Evolutionary conservation across 768 basidiomycete species (phyloP), one percentile per base, ranked within the genome.

Genomic region (Suillus cothurnatus): DNA sequence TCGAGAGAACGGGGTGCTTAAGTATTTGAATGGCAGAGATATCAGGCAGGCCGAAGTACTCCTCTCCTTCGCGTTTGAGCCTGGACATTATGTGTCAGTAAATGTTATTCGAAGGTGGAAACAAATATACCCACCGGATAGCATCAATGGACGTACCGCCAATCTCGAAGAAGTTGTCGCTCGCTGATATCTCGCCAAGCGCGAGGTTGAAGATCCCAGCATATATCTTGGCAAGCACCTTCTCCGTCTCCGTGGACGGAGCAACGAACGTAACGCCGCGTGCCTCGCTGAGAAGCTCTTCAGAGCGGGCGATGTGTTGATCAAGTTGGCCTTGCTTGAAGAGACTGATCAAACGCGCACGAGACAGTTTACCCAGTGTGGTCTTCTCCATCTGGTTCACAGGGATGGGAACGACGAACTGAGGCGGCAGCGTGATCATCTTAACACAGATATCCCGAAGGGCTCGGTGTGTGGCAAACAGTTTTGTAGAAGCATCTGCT

Each of bases 281-380:
- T 23, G 74, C 70, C 8, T 65, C 38, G 59, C 63, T 70, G 36
- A 72, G 15, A 52, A 75, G 61, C 49, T 72, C 70, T 50, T 75
- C 72, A 21, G 78, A 69, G 17, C 70, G 73, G 8, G 66, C 66
- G 23, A 77, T 69, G 56, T 78, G 73, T 63, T 69, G 65, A 12
- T 72, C 67, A 60, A 76, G 77, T 17, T 71, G 73, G 2, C 81
- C 81, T 39, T 77, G 69, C 49, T 76, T 72, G 67, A 81, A 80
- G 5, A 74, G 73, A 36, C 71, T 73, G 11, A 77, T 60, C 19
- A 82, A 76, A 52, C 73, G 72, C 26, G 80, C 73, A 15, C 76
- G 74, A 5, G 80, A 82, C 15, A 83, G 74, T 61, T 83, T 83
- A 23, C 81, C 81, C 4, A 83, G 75, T 0, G 81, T 79, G 0